phyloP scores from a whole-genome alignment of 441 rosid species.

The Arabidopsis lyrata region DNA sequence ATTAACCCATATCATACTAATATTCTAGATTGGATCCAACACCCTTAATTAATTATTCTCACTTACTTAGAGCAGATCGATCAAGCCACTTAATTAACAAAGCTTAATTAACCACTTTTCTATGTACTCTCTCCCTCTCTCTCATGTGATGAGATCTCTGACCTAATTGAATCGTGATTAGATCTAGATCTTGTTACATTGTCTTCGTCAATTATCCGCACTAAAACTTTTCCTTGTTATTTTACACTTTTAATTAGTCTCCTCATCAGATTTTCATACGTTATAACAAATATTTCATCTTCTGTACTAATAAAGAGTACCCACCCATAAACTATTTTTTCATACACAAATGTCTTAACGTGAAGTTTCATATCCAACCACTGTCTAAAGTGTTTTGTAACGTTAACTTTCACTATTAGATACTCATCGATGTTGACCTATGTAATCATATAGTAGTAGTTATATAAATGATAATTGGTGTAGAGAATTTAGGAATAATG shows the following conservation, averaged over 20 bases:
- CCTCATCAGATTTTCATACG: constrained; percentile 10
- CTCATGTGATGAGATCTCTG: constrained; percentile 40
- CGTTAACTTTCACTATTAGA: not conserved
- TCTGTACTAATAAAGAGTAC: not conserved
- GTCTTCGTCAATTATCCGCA: constrained; percentile 6
- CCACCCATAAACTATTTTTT: not conserved
- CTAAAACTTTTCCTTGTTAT: not conserved
- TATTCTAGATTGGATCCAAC: constrained; percentile 13
- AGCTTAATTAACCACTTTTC: too few species aligned
- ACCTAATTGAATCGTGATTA: constrained; percentile 31
- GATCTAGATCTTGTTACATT: constrained; percentile 35
- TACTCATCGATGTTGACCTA: not conserved
- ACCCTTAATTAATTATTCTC: constrained; percentile 2
- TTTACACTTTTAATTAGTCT: not conserved
- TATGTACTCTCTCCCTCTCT: not conserved
- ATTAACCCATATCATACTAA: constrained; percentile 16
- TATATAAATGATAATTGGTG: not conserved
- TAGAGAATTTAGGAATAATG: constrained; percentile 34
- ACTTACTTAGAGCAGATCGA: constrained; percentile 19
- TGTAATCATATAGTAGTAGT: not conserved
- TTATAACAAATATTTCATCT: not conserved
- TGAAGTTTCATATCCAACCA: constrained; percentile 12
- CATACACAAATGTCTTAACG: not conserved
- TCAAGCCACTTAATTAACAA: constrained; percentile 30
- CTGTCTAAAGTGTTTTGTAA: not conserved